Evolutionary conservation across 2,329 filamentous ascomycete genomes (phyloP), one percentile per base, ranked within the genome.

Genomic region (Colletotrichum cereale): DNA sequence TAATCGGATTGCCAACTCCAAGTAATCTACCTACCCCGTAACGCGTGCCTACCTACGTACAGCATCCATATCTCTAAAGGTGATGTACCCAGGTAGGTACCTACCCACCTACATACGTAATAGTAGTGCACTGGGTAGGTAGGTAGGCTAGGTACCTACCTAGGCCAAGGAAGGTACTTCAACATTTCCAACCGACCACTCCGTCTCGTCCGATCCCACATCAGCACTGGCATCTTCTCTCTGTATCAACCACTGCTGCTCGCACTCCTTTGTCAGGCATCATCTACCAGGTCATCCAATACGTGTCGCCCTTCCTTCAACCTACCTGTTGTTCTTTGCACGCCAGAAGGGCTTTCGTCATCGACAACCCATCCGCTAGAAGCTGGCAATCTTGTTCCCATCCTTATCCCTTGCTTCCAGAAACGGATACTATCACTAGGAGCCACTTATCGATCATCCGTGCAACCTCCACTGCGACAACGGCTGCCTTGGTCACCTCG

Each of bases 401-500:
- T 60, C 58, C 60, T 21, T 38, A 58, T 55, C 26, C 47, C 66
- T 60, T 50, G 36, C 50, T 34, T 65, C 62, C 48, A 55, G 26
- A 53, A 47, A 56, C 65, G 38, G 63, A 60, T 68, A 48, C 60
- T 62, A 47, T 68, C 38, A 26, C 47, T 26, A 36, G 52, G 69
- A 68, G 56, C 69, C 69, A 71, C 65, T 68, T 71, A 72, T 70
- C 61, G 40, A 52, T 50, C 57, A 66, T 60, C 67, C 67, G 71
- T 71, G 67, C 68, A 71, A 73, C 71, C 62, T 71, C 71, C 56
- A 63, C 67, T 67, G 57, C 62, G 71, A 71, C 66, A 67, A 63
- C 62, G 67, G 71, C 63, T 67, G 58, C 71, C 52, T 66, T 58
- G 66, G 61, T 66, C 61, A 36, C 70, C 50, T 71, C 62, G 65